Evolutionary conservation across 176 grass and related monocot species (phyloP).

Genomic region (Thalia dealbata): DNA sequence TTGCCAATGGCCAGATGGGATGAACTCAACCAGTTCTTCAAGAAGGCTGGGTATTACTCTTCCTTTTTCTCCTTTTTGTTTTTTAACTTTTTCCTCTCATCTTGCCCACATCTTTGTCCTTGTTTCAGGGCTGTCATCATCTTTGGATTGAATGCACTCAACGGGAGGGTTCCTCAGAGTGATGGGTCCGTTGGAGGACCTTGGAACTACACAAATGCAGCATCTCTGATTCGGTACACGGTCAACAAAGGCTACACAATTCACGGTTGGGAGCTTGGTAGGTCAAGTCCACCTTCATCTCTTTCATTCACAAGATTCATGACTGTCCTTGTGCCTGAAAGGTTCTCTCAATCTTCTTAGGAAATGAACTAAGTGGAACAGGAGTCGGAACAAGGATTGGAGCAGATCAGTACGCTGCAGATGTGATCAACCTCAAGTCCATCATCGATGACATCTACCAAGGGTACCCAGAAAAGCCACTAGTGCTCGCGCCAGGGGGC

Average conservation of each 20-base stretch:
- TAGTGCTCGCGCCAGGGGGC: conserved; percentile 42
- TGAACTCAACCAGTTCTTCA: conserved; percentile 78
- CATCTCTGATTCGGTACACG: conserved; percentile 54
- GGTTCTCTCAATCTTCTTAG: conserved; percentile 17
- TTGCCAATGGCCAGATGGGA: conserved; percentile 84
- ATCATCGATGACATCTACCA: conserved; percentile 32
- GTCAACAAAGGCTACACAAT: conserved; percentile 55
- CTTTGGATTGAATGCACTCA: conserved; percentile 77
- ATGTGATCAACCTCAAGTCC: conserved; percentile 59
- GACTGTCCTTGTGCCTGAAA: neutral
- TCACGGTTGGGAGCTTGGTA: conserved; percentile 93
- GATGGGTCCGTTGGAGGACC: conserved; percentile 63
- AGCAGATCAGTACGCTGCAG: conserved; percentile 44
- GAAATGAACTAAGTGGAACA: conserved; percentile 74
- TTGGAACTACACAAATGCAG: conserved; percentile 86
- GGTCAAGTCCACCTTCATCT: neutral
- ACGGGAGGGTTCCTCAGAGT: conserved; percentile 39
- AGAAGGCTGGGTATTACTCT: conserved; percentile 42
- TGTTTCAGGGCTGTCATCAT: conserved; percentile 48
- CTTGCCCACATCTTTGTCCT: neutral
- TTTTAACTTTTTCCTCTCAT: neutral
- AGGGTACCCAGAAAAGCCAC: conserved; percentile 35
- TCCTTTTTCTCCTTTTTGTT: neutral
- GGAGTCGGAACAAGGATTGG: conserved; percentile 55
- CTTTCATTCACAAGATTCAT: too few relatives aligned